Evolutionary conservation across 169 alveolate genomes (phyloP).

Genomic region (Nephromyces sp.): DNA sequence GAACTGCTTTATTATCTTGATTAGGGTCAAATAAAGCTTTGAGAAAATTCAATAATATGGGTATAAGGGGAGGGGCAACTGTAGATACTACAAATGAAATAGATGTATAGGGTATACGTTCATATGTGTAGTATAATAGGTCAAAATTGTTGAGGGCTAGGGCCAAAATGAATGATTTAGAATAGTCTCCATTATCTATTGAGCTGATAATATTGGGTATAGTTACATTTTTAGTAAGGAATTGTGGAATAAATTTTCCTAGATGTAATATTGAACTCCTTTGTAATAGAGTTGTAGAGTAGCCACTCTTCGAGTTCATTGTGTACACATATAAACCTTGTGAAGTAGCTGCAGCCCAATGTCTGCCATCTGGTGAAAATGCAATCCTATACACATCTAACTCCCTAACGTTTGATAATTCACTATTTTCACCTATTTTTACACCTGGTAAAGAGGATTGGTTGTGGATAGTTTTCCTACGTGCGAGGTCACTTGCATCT

Average conservation of each 20-base stretch:
- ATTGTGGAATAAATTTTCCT: conserved; percentile 28
- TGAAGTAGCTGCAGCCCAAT: conserved; percentile 50
- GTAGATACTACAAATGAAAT: conserved; percentile 28
- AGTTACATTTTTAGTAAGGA: conserved; percentile 30
- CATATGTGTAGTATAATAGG: conserved; percentile 23
- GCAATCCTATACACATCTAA: conserved; percentile 28
- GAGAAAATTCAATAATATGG: conserved; percentile 37
- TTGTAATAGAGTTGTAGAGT: no score
- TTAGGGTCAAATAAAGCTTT: conserved; percentile 5
- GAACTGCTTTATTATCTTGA: conserved; percentile 3
- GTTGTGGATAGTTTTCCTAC: no score
- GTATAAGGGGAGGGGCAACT: conserved; percentile 41
- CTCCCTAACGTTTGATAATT: conserved; percentile 4
- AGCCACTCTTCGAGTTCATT: conserved; percentile 23
- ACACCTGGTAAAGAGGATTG: conserved; percentile 43
- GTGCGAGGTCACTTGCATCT: conserved; percentile 13
- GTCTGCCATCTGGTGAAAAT: conserved; percentile 41
- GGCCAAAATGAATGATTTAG: conserved; percentile 26
- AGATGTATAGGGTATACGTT: conserved; percentile 18
- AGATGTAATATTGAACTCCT: conserved; percentile 11
- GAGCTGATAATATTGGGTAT: neutral
- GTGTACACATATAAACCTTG: conserved; percentile 41
- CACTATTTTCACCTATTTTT: conserved; percentile 23
- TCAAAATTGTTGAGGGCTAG: conserved; percentile 40
- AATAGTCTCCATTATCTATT: neutral